These are phyloP conservation scores for Seminavis robusta DNA, from an alignment of 108 stramenopile genomes.

Conservation along the genomic window DNA sequence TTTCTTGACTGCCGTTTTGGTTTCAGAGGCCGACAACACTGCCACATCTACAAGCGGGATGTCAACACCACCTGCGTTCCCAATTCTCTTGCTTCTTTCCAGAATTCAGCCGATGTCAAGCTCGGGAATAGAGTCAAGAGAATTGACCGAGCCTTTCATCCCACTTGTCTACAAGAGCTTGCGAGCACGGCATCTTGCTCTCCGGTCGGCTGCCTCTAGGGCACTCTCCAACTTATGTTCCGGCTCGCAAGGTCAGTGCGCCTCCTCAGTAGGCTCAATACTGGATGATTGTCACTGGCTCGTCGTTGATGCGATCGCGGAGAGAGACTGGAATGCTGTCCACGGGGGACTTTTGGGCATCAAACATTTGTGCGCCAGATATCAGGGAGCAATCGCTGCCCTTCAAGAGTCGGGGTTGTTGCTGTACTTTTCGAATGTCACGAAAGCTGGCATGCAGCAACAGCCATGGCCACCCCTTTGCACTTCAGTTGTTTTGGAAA, in stretches of 20 bases:
- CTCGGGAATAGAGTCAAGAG: conserved; percentile 12
- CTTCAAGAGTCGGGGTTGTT: too few relatives aligned
- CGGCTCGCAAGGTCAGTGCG: not conserved
- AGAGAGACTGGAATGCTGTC: not conserved
- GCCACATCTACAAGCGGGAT: not conserved
- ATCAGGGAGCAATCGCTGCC: not conserved
- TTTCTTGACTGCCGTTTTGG: conserved; percentile 31
- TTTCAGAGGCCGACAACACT: not conserved
- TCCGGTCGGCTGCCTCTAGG: conserved; percentile 45
- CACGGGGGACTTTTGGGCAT: conserved; percentile 1
- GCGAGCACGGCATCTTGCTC: conserved; percentile 22
- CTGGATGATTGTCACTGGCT: conserved; percentile 5
- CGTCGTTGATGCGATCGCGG: not conserved
- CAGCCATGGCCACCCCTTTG: too few relatives aligned
- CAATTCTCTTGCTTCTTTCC: conserved; percentile 54
- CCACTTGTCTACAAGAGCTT: conserved; percentile 24
- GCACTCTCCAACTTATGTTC: conserved; percentile 45
- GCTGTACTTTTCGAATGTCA: not conserved
- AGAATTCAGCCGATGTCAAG: conserved; percentile 38
- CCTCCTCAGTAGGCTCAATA: conserved; percentile 4
- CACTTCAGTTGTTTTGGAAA: too few relatives aligned
- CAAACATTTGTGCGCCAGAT: not conserved
- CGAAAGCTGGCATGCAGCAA: too few relatives aligned
- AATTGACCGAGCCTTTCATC: conserved; percentile 20
- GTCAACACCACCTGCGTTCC: conserved; percentile 28